A percentile compares a stretch with the other conserved stretches of the same genome.
Conservation (phyloP, 2,329 filamentous ascomycete species). For the Thielaviopsis cerberus region DNA sequence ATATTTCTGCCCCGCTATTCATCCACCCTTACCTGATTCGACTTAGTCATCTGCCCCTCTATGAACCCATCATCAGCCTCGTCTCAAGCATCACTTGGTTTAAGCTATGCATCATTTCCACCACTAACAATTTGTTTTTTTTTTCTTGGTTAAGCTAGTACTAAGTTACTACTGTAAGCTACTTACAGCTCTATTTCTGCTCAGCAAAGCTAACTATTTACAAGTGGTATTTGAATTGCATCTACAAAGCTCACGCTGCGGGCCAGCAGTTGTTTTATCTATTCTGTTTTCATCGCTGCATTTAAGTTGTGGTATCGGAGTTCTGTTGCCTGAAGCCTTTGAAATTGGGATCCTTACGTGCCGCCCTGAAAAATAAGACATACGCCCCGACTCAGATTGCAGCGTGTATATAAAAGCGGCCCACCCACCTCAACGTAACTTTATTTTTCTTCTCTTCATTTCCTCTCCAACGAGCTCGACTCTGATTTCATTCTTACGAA, state of each 20-base stretch:
- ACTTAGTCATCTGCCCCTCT: not conserved
- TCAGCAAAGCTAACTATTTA: not conserved
- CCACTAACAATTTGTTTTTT: not conserved
- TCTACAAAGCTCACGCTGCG: not conserved
- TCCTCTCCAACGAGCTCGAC: not conserved
- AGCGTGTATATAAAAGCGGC: not conserved
- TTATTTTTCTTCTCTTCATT: not conserved
- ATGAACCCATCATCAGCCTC: not conserved
- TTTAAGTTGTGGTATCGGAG: too few relatives aligned
- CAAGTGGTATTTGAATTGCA: not conserved
- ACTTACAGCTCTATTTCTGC: not conserved
- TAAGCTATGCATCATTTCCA: not conserved
- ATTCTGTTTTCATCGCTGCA: not conserved
- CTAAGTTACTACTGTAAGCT: not conserved
- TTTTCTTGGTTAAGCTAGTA: not conserved
- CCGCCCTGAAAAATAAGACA: not conserved
- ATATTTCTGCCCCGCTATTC: not conserved
- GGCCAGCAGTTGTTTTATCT: not conserved
- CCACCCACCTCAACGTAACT: too few relatives aligned
- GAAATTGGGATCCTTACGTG: too few relatives aligned
- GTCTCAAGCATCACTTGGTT: not conserved
- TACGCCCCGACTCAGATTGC: too few relatives aligned
- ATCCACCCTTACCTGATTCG: not conserved
- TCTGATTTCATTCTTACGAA: not conserved
- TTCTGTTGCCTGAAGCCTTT: too few relatives aligned